A percentile compares a stretch with the other conserved stretches of the same genome.
Conservation (phyloP, 1,284 basidiomycete species). For the Malassezia yamatoensis region DNA sequence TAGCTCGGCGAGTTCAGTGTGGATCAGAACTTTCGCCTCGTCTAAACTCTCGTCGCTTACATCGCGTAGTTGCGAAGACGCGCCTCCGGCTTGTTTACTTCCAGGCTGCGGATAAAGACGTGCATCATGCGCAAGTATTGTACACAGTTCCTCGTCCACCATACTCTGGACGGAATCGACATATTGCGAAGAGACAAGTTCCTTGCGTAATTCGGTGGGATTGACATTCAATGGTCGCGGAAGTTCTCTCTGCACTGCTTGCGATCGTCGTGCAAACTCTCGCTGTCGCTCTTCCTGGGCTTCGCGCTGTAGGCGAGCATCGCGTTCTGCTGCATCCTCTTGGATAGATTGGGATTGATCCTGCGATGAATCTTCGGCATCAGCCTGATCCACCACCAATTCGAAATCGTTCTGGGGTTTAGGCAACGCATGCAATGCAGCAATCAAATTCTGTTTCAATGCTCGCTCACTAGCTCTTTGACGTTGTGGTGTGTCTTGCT, state of each 20-base stretch:
- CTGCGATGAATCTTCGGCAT: slow-evolving; percentile 41
- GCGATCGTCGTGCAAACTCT: slow-evolving; percentile 64
- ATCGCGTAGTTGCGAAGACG: slow-evolving; percentile 62
- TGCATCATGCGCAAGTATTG: slow-evolving; percentile 76
- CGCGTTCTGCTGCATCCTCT: slow-evolving; percentile 52
- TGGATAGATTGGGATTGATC: neutral
- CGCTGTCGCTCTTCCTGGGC: slow-evolving; percentile 63
- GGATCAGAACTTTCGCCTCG: slow-evolving; percentile 63
- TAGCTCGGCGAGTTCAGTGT: slow-evolving; percentile 65
- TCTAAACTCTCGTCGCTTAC: slow-evolving; percentile 70
- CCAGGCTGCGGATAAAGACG: slow-evolving; percentile 80
- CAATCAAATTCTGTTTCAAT: slow-evolving; percentile 56
- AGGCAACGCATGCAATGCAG: slow-evolving; percentile 73
- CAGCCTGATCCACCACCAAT: slow-evolving; percentile 77
- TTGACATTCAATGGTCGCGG: slow-evolving; percentile 81
- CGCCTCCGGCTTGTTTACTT: slow-evolving; percentile 63
- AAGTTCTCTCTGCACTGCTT: slow-evolving; percentile 68
- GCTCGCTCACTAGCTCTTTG: slow-evolving; percentile 20
- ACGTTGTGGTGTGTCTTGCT: slow-evolving; percentile 28
- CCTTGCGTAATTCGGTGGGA: slow-evolving; percentile 51
- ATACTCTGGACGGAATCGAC: slow-evolving; percentile 51
- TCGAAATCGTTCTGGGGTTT: slow-evolving; percentile 97
- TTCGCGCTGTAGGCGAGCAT: slow-evolving; percentile 62
- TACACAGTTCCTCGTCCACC: slow-evolving; percentile 68
- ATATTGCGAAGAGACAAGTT: slow-evolving; percentile 38